phyloP scores from a whole-genome alignment of 208 protist genomes.

The Crithidia sp. region DNA sequence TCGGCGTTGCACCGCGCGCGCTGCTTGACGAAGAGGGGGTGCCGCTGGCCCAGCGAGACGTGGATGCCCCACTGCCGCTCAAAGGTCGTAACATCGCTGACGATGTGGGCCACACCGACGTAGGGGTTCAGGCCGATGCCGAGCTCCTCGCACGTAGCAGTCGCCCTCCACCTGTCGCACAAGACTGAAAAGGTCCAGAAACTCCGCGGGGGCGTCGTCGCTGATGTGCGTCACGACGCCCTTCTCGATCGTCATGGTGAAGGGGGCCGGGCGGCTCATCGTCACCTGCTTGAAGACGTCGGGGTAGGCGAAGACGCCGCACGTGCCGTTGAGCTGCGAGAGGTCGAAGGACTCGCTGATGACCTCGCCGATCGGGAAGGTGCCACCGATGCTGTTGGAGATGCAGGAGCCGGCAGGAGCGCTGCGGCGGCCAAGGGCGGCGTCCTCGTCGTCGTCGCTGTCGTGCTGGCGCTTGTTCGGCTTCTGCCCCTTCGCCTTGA shows the following conservation, averaged over 20 bases:
- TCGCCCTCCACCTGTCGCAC: conserved; percentile 82
- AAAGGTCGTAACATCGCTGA: conserved; percentile 91
- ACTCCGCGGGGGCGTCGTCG: conserved; percentile 66
- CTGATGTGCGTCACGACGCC: conserved; percentile 74
- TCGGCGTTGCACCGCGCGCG: conserved; percentile 66
- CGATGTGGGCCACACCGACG: conserved; percentile 70
- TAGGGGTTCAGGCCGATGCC: conserved; percentile 92
- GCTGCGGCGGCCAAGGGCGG: conserved; percentile 19
- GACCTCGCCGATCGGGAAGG: conserved; percentile 91
- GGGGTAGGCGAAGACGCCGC: conserved; percentile 86
- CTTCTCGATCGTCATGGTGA: conserved; percentile 72
- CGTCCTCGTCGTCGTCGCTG: conserved; percentile 54
- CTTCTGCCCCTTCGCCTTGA: conserved; percentile 48
- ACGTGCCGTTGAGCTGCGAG: conserved; percentile 76
- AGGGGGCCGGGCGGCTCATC: conserved; percentile 62
- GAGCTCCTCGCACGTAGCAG: conserved; percentile 90
- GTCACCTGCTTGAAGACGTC: conserved; percentile 78
- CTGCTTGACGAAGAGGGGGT: conserved; percentile 92
- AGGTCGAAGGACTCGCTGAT: conserved; percentile 91
- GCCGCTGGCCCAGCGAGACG: conserved; percentile 86
- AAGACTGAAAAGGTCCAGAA: conserved; percentile 79
- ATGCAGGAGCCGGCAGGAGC: conserved; percentile 57
- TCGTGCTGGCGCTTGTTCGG: conserved; percentile 50
- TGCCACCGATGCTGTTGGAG: conserved; percentile 86
- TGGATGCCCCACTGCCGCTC: conserved; percentile 92